A percentile compares a stretch with the other conserved stretches of the same genome.
These are phyloP conservation scores for Carex arenaria DNA, from an alignment of 202 grass and related monocot species.

Conservation along the genomic window DNA sequence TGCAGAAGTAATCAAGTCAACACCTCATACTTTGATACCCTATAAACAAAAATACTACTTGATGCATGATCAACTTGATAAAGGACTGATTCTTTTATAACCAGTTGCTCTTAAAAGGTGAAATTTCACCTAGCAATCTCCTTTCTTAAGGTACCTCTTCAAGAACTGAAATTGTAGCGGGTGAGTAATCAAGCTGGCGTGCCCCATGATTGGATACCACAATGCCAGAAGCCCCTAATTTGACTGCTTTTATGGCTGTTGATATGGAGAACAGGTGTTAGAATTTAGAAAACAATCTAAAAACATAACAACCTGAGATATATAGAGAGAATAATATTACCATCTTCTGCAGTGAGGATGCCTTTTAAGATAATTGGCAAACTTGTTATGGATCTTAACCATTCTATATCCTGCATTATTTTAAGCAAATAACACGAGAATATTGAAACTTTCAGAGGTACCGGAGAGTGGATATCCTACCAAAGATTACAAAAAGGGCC, in stretches of 20 bases:
- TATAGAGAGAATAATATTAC: slow-evolving; percentile 25
- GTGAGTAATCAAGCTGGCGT: slow-evolving; percentile 70
- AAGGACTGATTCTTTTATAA: background rate
- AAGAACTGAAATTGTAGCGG: slow-evolving; percentile 59
- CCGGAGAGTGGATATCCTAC: background rate
- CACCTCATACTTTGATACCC: background rate
- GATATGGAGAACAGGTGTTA: background rate
- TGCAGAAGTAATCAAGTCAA: background rate
- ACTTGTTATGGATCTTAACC: slow-evolving; percentile 77
- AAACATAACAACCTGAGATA: background rate
- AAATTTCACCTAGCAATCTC: background rate
- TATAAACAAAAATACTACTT: background rate
- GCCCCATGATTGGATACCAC: slow-evolving; percentile 85
- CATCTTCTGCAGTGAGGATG: slow-evolving; percentile 74
- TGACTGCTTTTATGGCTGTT: slow-evolving; percentile 55
- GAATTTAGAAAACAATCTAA: slow-evolving; percentile 6
- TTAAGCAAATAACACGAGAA: background rate
- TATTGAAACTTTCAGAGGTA: background rate
- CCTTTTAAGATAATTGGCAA: slow-evolving; percentile 80
- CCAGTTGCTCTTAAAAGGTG: background rate
- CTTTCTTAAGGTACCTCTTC: slow-evolving; percentile 46
- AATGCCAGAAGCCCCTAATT: slow-evolving; percentile 46
- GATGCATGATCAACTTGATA: background rate
- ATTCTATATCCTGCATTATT: slow-evolving; percentile 54
- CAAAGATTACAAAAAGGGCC: background rate